Conservation (phyloP, 2,329 filamentous ascomycete species). For the Juglanconis oblonga region DNA sequence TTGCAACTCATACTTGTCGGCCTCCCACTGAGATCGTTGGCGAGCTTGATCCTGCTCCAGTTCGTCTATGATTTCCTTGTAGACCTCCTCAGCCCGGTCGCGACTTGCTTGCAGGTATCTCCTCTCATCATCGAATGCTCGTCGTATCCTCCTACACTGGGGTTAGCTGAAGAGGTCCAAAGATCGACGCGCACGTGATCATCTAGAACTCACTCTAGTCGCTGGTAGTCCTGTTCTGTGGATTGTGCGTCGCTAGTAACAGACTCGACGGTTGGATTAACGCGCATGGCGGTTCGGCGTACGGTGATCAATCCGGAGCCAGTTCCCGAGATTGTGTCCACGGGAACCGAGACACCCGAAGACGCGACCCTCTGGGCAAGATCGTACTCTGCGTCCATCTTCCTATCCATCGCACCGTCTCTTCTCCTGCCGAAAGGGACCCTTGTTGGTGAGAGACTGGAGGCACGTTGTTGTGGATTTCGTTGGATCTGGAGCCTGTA, state of each 20-base stretch:
- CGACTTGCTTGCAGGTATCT: slow-evolving; percentile 53
- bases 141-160: slow-evolving; percentile 32
- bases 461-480: slow-evolving; percentile 26
- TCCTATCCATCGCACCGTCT: slow-evolving; percentile 2
- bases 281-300: slow-evolving; percentile 13
- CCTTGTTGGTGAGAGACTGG: slow-evolving; percentile 31
- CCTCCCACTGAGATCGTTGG: slow-evolving; percentile 23
- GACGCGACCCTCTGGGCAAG: neutral
- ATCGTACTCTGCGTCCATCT: slow-evolving; percentile 14
- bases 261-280: slow-evolving; percentile 3
- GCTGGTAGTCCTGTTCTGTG: slow-evolving; percentile 1
- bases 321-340: slow-evolving; percentile 16
- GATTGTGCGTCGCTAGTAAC: slow-evolving; percentile 1
- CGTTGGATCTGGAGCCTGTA: slow-evolving; percentile 22
- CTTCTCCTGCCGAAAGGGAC: slow-evolving; percentile 7
- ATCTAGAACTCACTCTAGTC: slow-evolving; percentile 12
- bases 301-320: slow-evolving; percentile 16
- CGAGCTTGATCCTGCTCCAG: slow-evolving; percentile 11
- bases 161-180: neutral
- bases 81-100: slow-evolving; percentile 52
- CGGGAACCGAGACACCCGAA: slow-evolving; percentile 11
- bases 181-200: neutral
- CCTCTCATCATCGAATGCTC: slow-evolving; percentile 53
- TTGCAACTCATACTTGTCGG: slow-evolving; percentile 34
- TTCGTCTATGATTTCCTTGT: slow-evolving; percentile 25